Percentiles rank a stretch among this genome's conserved stretches.
Evolutionary conservation across 495 filamentous ascomycete genomes (phyloP).

Genomic region (Hypoxylon perforatum): DNA sequence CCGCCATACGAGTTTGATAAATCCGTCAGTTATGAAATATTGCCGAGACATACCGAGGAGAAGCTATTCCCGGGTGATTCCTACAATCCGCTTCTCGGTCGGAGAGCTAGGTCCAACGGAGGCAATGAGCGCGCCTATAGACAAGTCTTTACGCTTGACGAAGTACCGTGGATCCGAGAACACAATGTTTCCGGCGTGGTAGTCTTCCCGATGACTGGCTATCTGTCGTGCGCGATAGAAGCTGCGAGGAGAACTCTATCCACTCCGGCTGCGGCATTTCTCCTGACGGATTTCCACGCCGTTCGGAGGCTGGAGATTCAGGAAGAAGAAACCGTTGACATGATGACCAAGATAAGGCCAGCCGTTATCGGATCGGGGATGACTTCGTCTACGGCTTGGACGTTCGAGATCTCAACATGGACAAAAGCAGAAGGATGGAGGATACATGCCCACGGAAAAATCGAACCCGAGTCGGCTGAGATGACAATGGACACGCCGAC

Average conservation of each 20-base stretch:
- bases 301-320: conserved; percentile 14
- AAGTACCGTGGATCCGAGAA: conserved; percentile 59
- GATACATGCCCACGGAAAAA: conserved; percentile 7
- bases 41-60: conserved; percentile 49
- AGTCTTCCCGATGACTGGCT: conserved; percentile 67
- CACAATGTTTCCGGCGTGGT: conserved; percentile 47
- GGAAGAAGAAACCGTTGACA: conserved; percentile 13
- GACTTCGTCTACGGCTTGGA: conserved; percentile 9
- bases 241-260: conserved; percentile 38
- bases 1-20: conserved; percentile 55
- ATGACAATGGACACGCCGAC: conserved; percentile 18
- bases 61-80: conserved; percentile 45
- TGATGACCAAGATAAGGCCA: conserved; percentile 16
- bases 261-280: conserved; percentile 1
- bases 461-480: background rate
- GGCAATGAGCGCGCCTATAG: conserved; percentile 53
- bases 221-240: conserved; percentile 61
- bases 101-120: conserved; percentile 49
- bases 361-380: conserved; percentile 9
- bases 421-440: conserved; percentile 12
- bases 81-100: conserved; percentile 46
- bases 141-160: conserved; percentile 46
- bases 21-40: conserved; percentile 42
- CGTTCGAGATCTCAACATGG: conserved; percentile 15
- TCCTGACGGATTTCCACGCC: conserved; percentile 13